These are phyloP conservation scores for Trifolium pratense DNA, from an alignment of 306 rosid genomes.

Conservation along the genomic window DNA sequence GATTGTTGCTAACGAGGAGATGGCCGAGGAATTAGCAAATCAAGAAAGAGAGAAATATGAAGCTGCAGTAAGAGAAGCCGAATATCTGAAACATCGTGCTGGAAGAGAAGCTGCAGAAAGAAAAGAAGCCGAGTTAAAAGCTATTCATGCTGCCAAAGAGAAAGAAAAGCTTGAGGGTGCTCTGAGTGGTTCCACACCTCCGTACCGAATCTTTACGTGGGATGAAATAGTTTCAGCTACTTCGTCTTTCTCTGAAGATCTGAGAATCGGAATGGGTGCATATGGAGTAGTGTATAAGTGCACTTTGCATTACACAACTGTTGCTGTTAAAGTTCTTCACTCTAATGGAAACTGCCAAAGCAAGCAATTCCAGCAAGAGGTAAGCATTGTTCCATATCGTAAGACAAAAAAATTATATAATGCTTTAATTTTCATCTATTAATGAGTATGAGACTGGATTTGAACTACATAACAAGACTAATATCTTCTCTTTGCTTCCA, in stretches of 20 bases:
- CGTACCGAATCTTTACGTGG: conserved; percentile 71
- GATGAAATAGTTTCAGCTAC: conserved; percentile 87
- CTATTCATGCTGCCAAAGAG: conserved; percentile 60
- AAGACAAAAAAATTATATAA: conserved; percentile 1
- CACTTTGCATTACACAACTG: conserved; percentile 80
- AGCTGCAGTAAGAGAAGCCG: conserved; percentile 65
- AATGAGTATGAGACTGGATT: conserved; percentile 10
- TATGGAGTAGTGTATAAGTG: conserved; percentile 79
- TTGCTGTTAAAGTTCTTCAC: conserved; percentile 85
- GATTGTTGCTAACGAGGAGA: conserved; percentile 58
- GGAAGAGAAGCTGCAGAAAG: conserved; percentile 71
- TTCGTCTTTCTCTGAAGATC: conserved; percentile 83
- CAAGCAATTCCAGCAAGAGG: conserved; percentile 89
- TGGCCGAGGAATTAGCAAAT: conserved; percentile 56
- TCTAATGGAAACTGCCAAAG: conserved; percentile 54
- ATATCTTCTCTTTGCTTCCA: conserved; percentile 51
- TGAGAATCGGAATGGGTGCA: conserved; percentile 85
- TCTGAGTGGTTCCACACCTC: conserved; percentile 59
- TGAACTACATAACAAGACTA: conserved; percentile 31
- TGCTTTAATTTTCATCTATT: not conserved
- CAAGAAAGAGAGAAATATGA: conserved; percentile 66
- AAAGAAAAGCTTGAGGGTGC: conserved; percentile 77
- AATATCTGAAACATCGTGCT: conserved; percentile 60
- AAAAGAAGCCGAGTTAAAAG: conserved; percentile 71
- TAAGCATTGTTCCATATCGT: conserved; percentile 39